These are phyloP conservation scores for Medicago lupulina DNA, from an alignment of 306 rosid species.

Conservation along the genomic window DNA sequence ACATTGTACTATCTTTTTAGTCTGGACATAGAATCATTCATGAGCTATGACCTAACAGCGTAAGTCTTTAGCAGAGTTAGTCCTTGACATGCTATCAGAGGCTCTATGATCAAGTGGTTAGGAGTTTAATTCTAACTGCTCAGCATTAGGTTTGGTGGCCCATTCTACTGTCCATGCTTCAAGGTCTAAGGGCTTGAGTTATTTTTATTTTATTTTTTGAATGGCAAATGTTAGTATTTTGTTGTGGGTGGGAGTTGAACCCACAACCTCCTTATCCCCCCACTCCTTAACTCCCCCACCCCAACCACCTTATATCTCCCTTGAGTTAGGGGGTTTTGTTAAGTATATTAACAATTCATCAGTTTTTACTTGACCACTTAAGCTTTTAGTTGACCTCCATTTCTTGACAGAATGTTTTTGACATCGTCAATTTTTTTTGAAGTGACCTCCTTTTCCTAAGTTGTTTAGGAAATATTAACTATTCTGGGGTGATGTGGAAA, in stretches of 20 bases:
- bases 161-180: constrained; percentile 27
- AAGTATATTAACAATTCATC: not conserved
- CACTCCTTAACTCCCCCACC: too few species aligned
- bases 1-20: constrained; percentile 11
- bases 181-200: not conserved
- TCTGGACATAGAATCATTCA: constrained; percentile 20
- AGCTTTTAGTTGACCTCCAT: constrained; percentile 22
- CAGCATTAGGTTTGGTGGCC: not conserved
- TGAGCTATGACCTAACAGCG: not conserved
- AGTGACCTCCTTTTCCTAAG: not conserved
- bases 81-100: constrained; percentile 6
- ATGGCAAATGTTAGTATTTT: too few species aligned
- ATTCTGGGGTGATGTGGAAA: constrained; percentile 6
- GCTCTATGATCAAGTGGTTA: constrained; percentile 19
- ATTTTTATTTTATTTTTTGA: too few species aligned
- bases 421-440: constrained; percentile 1
- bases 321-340: constrained; percentile 2
- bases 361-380: not conserved
- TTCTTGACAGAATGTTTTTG: not conserved
- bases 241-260: too few species aligned
- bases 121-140: constrained; percentile 1
- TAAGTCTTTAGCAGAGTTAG: constrained; percentile 19
- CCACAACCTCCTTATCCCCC: too few species aligned
- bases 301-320: too few species aligned
- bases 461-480: constrained; percentile 3